These are phyloP conservation scores for Fusarium pininemorale DNA, from an alignment of 2,329 filamentous ascomycete genomes.

Conservation along the genomic window DNA sequence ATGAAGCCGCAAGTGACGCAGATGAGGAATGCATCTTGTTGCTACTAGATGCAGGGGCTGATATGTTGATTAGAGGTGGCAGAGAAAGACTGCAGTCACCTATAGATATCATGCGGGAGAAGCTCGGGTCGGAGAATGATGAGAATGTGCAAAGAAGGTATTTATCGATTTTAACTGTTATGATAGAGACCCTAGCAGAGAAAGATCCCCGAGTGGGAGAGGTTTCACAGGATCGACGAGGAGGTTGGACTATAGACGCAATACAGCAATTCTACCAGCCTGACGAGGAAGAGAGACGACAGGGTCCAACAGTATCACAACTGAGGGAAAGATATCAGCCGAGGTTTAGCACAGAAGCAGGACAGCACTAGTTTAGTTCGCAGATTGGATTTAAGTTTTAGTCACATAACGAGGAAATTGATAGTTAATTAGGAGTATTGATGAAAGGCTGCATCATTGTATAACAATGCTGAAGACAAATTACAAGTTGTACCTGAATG, in stretches of 20 bases:
- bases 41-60: not conserved
- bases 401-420: too few species aligned
- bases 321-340: not conserved
- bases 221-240: not conserved
- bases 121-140: not conserved
- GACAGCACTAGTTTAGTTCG: not conserved
- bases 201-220: not conserved
- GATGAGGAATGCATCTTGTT: not conserved
- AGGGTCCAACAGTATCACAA: not conserved
- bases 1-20: not conserved
- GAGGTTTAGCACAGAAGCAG: not conserved
- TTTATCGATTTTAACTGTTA: not conserved
- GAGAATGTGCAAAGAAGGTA: not conserved
- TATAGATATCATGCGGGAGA: not conserved
- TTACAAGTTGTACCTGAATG: not conserved
- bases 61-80: not conserved
- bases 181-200: not conserved
- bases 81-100: not conserved
- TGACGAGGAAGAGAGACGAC: not conserved
- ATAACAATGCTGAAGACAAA: too few species aligned
- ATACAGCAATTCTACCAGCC: not conserved
- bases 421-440: too few species aligned
- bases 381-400: accelerated
- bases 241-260: not conserved
- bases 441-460: accelerated